Evolutionary conservation across 176 grass and related monocot species (phyloP).

Genomic region (Hordeum vulgare): MorexV3_pseudomolecules_assembly NC_058522.1:520406485-520406984

Average conservation of each 20-base stretch:
- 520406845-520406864: not conserved
- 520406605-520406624: no score
- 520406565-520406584: not conserved
- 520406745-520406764: slow-evolving; percentile 12
- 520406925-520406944: no score
- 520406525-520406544: not conserved
- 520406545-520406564: not conserved
- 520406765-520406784: slow-evolving; percentile 23
- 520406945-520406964: no score
- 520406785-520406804: slow-evolving; percentile 4
- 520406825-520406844: slow-evolving; percentile 34
- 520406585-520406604: no score
- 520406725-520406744: no score
- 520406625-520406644: no score
- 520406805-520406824: slow-evolving; percentile 4
- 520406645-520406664: no score
- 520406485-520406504: slow-evolving; percentile 9
- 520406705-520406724: not conserved
- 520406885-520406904: not conserved
- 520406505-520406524: not conserved
- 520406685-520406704: not conserved
- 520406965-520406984: no score
- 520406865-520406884: not conserved
- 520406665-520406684: no score
- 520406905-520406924: not conserved